Conservation (phyloP, 352 stramenopile species). For the Pythium volutum region DNA sequence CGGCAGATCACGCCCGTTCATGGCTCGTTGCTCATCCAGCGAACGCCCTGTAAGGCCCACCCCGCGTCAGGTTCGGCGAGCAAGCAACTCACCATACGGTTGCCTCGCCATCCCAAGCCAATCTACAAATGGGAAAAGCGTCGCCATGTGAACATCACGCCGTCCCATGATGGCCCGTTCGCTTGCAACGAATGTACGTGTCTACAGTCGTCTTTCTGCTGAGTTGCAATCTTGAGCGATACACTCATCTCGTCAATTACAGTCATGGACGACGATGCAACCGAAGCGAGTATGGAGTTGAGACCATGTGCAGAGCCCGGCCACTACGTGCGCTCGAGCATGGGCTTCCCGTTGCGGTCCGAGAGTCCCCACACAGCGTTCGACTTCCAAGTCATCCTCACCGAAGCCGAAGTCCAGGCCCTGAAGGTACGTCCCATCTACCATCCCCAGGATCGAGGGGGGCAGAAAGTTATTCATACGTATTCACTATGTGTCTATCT, state of each 20-base stretch:
- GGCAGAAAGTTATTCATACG: background rate
- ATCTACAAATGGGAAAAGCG: conserved; percentile 61
- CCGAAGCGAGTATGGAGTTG: conserved; percentile 47
- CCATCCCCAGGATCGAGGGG: background rate
- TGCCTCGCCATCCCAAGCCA: conserved; percentile 37
- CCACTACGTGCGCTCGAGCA: conserved; percentile 46
- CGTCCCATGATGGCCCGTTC: conserved; percentile 2
- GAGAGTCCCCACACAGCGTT: conserved; percentile 19
- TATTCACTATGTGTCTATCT: background rate
- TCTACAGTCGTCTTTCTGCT: background rate
- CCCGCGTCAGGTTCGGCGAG: conserved; percentile 21
- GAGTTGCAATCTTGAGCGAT: background rate
- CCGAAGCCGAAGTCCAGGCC: conserved; percentile 49
- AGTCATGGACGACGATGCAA: conserved; percentile 37
- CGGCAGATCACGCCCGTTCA: conserved; percentile 19
- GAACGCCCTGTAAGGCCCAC: conserved; percentile 20
- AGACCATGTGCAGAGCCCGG: conserved; percentile 43
- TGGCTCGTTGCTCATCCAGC: conserved; percentile 34
- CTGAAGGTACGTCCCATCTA: conserved; percentile 39
- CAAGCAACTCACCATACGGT: conserved; percentile 31
- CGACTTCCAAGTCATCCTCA: conserved; percentile 62
- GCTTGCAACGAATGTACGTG: conserved; percentile 13
- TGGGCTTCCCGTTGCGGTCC: conserved; percentile 16
- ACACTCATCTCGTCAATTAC: background rate
- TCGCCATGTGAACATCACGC: conserved; percentile 10